Evolutionary conservation across 257 asterid species (phyloP).

Genomic region (Datura wrightii): DNA sequence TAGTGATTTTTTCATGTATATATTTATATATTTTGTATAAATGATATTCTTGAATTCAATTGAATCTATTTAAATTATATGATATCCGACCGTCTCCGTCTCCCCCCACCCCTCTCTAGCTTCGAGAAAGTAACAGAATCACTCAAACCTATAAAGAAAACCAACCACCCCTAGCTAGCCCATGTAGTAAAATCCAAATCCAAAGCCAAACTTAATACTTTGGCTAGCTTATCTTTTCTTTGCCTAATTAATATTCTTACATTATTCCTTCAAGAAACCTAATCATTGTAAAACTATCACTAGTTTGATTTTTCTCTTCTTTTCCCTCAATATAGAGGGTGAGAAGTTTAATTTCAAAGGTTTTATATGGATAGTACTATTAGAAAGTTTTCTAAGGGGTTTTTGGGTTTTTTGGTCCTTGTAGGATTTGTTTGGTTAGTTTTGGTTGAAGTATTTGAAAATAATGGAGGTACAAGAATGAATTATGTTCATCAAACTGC

Average conservation of each 20-base stretch:
- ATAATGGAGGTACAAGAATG: constrained; percentile 27
- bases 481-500: constrained; percentile 27
- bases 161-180: constrained; percentile 43
- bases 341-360: constrained; percentile 5
- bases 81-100: no score
- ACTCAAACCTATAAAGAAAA: constrained; percentile 61
- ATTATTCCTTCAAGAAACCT: not conserved
- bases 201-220: not conserved
- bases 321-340: constrained; percentile 22
- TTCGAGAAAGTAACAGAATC: constrained; percentile 58
- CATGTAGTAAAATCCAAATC: constrained; percentile 44
- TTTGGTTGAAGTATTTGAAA: constrained; percentile 40
- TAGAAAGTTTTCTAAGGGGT: constrained; percentile 36
- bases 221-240: not conserved
- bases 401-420: constrained; percentile 44
- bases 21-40: not conserved
- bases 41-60: not conserved
- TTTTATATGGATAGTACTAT: constrained; percentile 36
- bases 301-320: constrained; percentile 15
- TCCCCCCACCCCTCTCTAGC: constrained; percentile 32
- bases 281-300: constrained; percentile 4
- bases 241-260: not conserved
- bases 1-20: constrained; percentile 23
- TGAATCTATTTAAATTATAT: not conserved
- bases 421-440: constrained; percentile 47